Base-by-base conservation (phyloP, 1,139 yeast genomes). In the Geotrichum candidum region DNA sequence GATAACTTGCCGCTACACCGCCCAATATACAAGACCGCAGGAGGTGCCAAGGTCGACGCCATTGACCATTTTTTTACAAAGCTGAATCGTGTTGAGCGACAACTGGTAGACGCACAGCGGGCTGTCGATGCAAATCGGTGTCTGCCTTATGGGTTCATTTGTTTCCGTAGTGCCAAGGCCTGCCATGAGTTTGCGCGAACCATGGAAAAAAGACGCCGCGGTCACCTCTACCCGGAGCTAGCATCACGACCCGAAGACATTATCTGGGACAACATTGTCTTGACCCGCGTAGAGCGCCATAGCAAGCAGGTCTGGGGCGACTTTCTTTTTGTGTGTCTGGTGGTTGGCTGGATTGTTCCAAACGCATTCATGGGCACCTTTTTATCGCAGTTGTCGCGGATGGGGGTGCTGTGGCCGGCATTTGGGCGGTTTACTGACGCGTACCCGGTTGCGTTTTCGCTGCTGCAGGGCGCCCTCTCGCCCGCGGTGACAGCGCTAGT, bases 341-440 rank as follows among this genome's bases (percentile, higher is more conserved):
- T 76, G 63, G 56, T 77, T 4, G 68, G 72, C 4, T 77, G 79
- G 79, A 72, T 76, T 29, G 75, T 75, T 1, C 80, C 80, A 2
- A 76, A 74, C 63, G 79, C 80, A 1, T 74, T 77, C 59, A 73
- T 77, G 55, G 79, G 80, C 29, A 76, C 78, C 53, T 77, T 77
- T 58, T 52, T 76, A 38, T 69, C 77, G 11, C 76, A 76, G 62
- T 62, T 75, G 63, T 73, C 73, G 51, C 68, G 77, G 31, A 68
- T 77, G 23, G 80, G 78, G 1, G 68, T 68, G 15, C 67, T 76
- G 3, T 76, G 78, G 77, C 71, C 71, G 1, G 68, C 68, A 4
- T 77, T 77, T 57, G 68, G 70, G 18, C 54, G 52, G 0, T 75
- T 72, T 50, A 68, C 75, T 69, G 65, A 67, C n/a, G 54, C 62